Percentiles rank a stretch among this genome's conserved stretches.
phyloP scores from a whole-genome alignment of 768 basidiomycete genomes.

The Daedaleopsis nitida region DNA sequence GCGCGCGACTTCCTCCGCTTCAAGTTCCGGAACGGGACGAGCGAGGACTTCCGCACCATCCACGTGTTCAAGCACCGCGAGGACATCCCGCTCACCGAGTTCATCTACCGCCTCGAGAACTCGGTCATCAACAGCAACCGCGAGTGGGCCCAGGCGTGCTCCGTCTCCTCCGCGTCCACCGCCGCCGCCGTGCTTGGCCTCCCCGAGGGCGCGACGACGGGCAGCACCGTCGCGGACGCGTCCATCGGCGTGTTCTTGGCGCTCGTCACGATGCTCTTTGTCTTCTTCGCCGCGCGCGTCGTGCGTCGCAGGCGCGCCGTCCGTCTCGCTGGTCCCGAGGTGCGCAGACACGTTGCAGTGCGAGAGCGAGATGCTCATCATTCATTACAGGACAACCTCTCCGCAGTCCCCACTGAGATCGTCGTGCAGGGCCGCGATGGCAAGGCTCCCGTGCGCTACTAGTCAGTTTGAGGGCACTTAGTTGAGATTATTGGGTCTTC shows the following conservation, averaged over 20 bases:
- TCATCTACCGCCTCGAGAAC: conserved; percentile 78
- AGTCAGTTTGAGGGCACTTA: not conserved
- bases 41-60: conserved; percentile 60
- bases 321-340: conserved; percentile 18
- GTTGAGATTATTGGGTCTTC: too few relatives aligned
- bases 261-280: conserved; percentile 38
- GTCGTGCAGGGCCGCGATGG: conserved; percentile 13
- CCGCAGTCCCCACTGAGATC: conserved; percentile 5
- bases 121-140: conserved; percentile 46
- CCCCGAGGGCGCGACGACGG: conserved; percentile 19
- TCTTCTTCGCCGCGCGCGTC: conserved; percentile 35
- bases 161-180: conserved; percentile 21
- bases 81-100: conserved; percentile 82
- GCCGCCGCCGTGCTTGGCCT: conserved; percentile 10
- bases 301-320: conserved; percentile 25
- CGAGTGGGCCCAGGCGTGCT: conserved; percentile 47
- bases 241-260: conserved; percentile 38
- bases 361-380: not conserved
- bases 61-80: conserved; percentile 74
- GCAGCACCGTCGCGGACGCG: conserved; percentile 31
- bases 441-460: conserved; percentile 8
- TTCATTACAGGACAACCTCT: conserved; percentile 3
- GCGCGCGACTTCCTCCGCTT: conserved; percentile 81
- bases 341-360: not conserved
- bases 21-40: conserved; percentile 84